Evolutionary conservation across 345 rosid species (phyloP), one percentile per base, ranked within the genome.

Genomic region (Boechera divaricarpa): DNA sequence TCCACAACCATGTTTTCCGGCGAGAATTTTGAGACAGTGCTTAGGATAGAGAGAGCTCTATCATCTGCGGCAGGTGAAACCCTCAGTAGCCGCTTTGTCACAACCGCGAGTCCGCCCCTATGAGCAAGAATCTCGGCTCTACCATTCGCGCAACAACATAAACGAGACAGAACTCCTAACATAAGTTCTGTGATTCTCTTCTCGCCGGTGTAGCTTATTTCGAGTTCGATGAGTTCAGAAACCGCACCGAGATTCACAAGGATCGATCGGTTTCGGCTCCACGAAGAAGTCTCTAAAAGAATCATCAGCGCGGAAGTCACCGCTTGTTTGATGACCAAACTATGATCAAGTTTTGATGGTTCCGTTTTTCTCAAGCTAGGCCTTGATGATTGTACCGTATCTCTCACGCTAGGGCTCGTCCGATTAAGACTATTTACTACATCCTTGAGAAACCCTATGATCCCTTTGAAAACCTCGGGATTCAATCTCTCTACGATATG

Each of bases 141-240:
- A 63, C 97, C 97, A 1, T 88, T 84, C 0, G 96, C 93, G 10
- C 87, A 81, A 21, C 84, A 88, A 75, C 98, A 94, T 16, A 94
- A 48, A 44, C 84, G 83, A 69, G 76, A 78, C 54, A 94, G 29
- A n/a, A 86, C 70, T 6, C 91, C 88, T 7, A 90, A 55, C 47
- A 77, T 79, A 7, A 87, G 81, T 78, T 94, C 91, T 0, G 97
- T 88, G 4, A 82, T 90, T 77, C 82, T 73, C 58, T 79, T 79
- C 65, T 67, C 78, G 11, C 80, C 85, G 0, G 80, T 69, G 2
- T 79, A 57, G 32, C 69, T 70, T 59, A 89, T 59, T 79, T 91
- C 97, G 7, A 93, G 78, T 66, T 91, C 98, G 9, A 93, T 67
- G n/a, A 91, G 91, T 71, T 81, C 82, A 8, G 78, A 82, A 38